Base-by-base conservation (phyloP, 257 asterid species). In the Striga asiatica region DNA sequence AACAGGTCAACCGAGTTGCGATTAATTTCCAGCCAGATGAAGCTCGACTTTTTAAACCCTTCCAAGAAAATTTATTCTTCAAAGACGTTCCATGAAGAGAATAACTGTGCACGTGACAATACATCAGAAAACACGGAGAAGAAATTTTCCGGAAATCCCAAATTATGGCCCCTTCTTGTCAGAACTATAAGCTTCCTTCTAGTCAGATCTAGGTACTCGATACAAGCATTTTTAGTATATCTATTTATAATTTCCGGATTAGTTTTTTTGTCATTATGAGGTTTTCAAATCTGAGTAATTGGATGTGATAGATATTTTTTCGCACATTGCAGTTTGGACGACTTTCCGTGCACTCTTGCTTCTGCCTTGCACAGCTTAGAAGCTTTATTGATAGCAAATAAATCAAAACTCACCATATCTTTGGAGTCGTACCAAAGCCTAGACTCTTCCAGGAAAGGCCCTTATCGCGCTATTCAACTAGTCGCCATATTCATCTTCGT, bases 181-280 rank as follows among this genome's bases (percentile, higher is more conserved):
- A 71, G 94, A 73, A 61, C 84, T 72, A 72, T 80, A 63, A 80
- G 95, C 76, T 83, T 78, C 71, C 78, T 89, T 67, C 61, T 89
- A 18, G 62, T 79, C 60, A 62, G 71, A 65, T 73, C 89, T 71
- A 81, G 98, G 98, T 89, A 83, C 61, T 5, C 46, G 25, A 34
- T 32, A 38, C 48, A 28, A 23, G 17, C 17, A 20, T 29, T 29
- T 5, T 31, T 65, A 27, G 10, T 39, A 25, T 23, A 54, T 10
- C 43, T n/a, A n/a, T n/a, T n/a, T n/a, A n/a, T n/a, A n/a, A n/a
- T n/a, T n/a, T n/a, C n/a, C n/a, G n/a, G n/a, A n/a, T n/a, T n/a
- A n/a, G n/a, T n/a, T n/a, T n/a, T n/a, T n/a, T n/a, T n/a, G n/a
- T n/a, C n/a, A 29, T 23, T 52, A 31, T 25, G 17, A 19, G 38